Percentiles rank a stretch among this genome's conserved stretches.
Conservation (phyloP, 306 rosid species). For the Malus sylvestris region DNA sequence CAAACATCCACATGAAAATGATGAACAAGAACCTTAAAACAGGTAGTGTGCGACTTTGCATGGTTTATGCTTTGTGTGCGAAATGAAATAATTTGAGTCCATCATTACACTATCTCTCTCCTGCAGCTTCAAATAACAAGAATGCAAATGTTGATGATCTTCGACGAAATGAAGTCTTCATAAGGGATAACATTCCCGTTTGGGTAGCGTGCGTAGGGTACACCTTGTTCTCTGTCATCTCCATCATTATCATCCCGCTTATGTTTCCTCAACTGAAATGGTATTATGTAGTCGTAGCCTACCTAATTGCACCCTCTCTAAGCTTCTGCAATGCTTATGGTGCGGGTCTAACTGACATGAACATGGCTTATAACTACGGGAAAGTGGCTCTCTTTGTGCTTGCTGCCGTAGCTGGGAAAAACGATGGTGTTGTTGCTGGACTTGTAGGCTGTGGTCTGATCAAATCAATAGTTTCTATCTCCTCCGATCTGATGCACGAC, state of each 20-base stretch:
- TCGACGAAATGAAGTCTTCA: conserved; percentile 67
- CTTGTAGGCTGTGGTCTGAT: conserved; percentile 92
- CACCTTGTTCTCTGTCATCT: conserved; percentile 52
- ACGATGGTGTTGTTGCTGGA: conserved; percentile 84
- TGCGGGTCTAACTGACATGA: conserved; percentile 93
- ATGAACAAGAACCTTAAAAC: conserved; percentile 39
- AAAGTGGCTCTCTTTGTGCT: conserved; percentile 95
- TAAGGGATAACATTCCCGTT: conserved; percentile 73
- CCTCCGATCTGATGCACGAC: conserved; percentile 96
- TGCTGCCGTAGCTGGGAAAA: conserved; percentile 62
- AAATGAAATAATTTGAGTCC: not conserved
- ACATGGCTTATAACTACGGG: conserved; percentile 96
- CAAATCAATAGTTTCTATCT: conserved; percentile 85
- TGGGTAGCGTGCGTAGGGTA: conserved; percentile 78
- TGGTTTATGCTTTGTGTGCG: not conserved
- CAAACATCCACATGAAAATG: conserved; percentile 42
- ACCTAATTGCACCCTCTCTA: conserved; percentile 75
- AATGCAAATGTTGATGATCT: conserved; percentile 50
- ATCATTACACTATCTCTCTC: conserved; percentile 6
- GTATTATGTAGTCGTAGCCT: conserved; percentile 78
- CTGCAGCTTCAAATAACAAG: conserved; percentile 42
- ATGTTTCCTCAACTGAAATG: conserved; percentile 92
- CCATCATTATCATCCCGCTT: conserved; percentile 67
- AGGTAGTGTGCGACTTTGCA: conserved; percentile 31
- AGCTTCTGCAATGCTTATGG: conserved; percentile 99